These are phyloP conservation scores for Cordyceps fumosorosea DNA, from an alignment of 2,329 filamentous ascomycete species.

Conservation along the genomic window DNA sequence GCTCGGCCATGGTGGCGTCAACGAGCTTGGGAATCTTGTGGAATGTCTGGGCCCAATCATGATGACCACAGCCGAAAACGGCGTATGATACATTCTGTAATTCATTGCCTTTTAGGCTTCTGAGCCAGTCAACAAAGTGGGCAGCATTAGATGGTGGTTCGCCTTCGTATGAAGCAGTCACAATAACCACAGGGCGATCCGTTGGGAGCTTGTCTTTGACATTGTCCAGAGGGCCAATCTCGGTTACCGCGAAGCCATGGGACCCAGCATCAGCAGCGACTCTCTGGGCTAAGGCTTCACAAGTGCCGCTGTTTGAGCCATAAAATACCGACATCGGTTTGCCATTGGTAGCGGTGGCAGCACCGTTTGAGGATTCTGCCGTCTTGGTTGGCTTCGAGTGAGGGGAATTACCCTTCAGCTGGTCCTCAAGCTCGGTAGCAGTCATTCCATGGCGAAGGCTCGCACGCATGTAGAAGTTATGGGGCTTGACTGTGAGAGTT, in stretches of 20 bases:
- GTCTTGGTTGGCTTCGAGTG: conserved; percentile 16
- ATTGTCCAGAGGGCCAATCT: conserved; percentile 52
- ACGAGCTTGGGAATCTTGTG: conserved; percentile 60
- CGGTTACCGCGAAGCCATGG: conserved; percentile 52
- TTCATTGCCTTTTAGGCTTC: conserved; percentile 41
- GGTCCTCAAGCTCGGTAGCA: conserved; percentile 39
- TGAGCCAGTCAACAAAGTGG: conserved; percentile 62
- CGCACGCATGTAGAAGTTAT: conserved; percentile 56
- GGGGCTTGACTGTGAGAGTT: conserved; percentile 56
- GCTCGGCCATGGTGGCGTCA: conserved; percentile 42
- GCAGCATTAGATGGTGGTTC: conserved; percentile 66
- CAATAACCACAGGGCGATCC: conserved; percentile 55
- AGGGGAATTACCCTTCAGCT: conserved; percentile 28
- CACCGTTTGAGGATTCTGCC: conserved; percentile 4
- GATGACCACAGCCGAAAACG: conserved; percentile 61
- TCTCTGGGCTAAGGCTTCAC: conserved; percentile 60
- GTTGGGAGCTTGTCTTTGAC: conserved; percentile 55
- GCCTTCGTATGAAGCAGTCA: conserved; percentile 69
- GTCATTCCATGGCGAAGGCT: conserved; percentile 43
- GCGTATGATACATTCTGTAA: conserved; percentile 55
- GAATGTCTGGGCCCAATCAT: conserved; percentile 56
- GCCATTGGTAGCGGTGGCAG: conserved; percentile 17
- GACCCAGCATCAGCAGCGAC: conserved; percentile 51
- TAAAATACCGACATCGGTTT: conserved; percentile 60
- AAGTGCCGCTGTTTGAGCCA: conserved; percentile 70